Conservation (phyloP, 139 green algal species). For the Chlorella sorokiniana region DNA sequence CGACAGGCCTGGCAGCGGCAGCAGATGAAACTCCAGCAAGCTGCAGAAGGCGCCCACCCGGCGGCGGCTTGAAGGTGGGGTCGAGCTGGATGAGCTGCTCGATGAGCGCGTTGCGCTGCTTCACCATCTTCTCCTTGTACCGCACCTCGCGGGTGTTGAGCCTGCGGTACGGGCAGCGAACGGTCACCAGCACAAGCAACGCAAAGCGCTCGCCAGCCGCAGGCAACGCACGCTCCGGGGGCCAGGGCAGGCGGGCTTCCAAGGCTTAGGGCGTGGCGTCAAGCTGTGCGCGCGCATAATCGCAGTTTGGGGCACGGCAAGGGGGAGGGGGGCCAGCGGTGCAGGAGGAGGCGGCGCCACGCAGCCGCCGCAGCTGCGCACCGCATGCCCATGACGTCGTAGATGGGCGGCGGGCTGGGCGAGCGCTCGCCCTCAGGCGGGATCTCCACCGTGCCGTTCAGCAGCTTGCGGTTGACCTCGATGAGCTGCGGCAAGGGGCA, state of each 20-base stretch:
- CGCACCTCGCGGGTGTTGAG: constrained; percentile 29
- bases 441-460: constrained; percentile 53
- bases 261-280: too few relatives aligned
- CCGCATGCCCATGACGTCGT: constrained; percentile 86
- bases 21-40: not conserved
- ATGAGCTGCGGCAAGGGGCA: constrained; percentile 39
- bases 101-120: constrained; percentile 77
- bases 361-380: not conserved
- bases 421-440: constrained; percentile 81
- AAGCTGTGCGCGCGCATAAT: too few relatives aligned
- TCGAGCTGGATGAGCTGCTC: constrained; percentile 92
- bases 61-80: constrained; percentile 81
- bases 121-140: constrained; percentile 76
- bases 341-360: not conserved
- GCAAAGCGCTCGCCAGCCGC: not conserved
- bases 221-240: too few relatives aligned
- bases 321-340: not conserved
- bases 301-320: not conserved
- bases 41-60: constrained; percentile 32
- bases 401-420: constrained; percentile 91
- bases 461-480: constrained; percentile 55
- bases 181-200: not conserved
- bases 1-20: not conserved
- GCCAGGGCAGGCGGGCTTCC: too few relatives aligned
- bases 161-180: not conserved